Base-by-base conservation (phyloP, 1,139 yeast genomes). In the Yamadazyma atmosphaerica region DNA sequence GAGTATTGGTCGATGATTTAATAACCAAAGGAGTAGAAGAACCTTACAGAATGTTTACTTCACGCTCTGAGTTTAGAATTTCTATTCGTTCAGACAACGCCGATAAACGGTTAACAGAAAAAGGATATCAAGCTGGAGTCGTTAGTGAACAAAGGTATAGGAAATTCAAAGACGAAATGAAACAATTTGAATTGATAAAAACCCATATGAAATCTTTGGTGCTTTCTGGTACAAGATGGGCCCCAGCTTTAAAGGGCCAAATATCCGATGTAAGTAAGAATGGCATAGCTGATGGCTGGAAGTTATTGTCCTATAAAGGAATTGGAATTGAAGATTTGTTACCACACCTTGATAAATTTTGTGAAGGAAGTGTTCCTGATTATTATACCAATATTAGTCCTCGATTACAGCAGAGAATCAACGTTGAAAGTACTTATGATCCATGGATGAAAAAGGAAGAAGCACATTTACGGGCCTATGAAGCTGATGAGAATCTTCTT, bases 41-140 rank as follows among this genome's bases (percentile, higher is more conserved):
- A 57, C 99, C 99, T 1, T 94, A 94, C 58, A 72, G 99, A 46
- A 94, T 94, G 98, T 94, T 94, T 56, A 94, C 98, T 0, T 88
- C 97, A 2, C 74, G 99, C 39, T 86, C 96, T 0, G 99, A 94
- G 57, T 94, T 88, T 59, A 72, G 98, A 54, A 79, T 94, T 32
- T 83, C 90, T 21, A 85, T 89, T 7, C 72, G 99, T 42, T 82
- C 96, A 1, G 98, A 94, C 59, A 94, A 92, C 64, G 98, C 99
- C 0, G 98, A 94, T 55, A 59, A 74, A 40, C 68, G 99, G 43
- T 65, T 94, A 39, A 90, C 98, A 0, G 79, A 72, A 40, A 61
- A 68, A 44, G 98, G 96, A 1, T 67, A 75, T 36, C 53, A 68
- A 1, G 60, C 74, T 0, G 98, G 98, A 0, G 83, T 83, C 3